Conservation (phyloP, 2,329 filamentous ascomycete species). For the Plenodomus lindquistii region DNA sequence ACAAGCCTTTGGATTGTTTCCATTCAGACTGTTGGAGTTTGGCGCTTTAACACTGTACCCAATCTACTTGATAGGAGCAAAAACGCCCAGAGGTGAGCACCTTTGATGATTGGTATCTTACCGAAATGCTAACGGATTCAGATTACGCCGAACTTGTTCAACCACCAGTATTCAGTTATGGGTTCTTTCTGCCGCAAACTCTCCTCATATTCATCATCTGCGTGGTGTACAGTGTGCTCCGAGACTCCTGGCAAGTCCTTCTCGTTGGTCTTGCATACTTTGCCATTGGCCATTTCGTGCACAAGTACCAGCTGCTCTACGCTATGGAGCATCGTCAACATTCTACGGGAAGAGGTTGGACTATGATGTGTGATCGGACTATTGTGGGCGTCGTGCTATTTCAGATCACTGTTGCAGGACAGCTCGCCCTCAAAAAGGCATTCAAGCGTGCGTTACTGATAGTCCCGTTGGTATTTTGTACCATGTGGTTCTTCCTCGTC, state of each 20-base stretch:
- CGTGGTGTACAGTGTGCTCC: slow-evolving; percentile 88
- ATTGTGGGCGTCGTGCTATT: slow-evolving; percentile 86
- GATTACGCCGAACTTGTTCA: slow-evolving; percentile 82
- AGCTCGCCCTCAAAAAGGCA: slow-evolving; percentile 74
- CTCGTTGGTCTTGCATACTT: slow-evolving; percentile 85
- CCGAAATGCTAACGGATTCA: slow-evolving; percentile 16
- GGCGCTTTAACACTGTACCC: slow-evolving; percentile 85
- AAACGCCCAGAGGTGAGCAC: slow-evolving; percentile 70
- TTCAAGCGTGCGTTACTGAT: slow-evolving; percentile 74
- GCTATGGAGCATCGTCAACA: slow-evolving; percentile 98
- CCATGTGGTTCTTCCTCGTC: slow-evolving; percentile 86
- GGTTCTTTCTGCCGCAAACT: slow-evolving; percentile 91
- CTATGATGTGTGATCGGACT: slow-evolving; percentile 92
- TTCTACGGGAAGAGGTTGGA: slow-evolving; percentile 91
- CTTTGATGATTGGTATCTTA: not conserved
- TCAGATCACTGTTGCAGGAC: slow-evolving; percentile 86
- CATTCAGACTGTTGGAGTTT: slow-evolving; percentile 87
- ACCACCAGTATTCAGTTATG: slow-evolving; percentile 90
- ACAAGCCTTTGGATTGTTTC: slow-evolving; percentile 90
- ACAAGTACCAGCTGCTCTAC: slow-evolving; percentile 97
- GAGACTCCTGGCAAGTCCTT: slow-evolving; percentile 77
- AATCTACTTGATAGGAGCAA: slow-evolving; percentile 74
- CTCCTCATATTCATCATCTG: slow-evolving; percentile 94
- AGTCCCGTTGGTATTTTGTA: slow-evolving; percentile 75
- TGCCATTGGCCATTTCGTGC: slow-evolving; percentile 79